Conservation (phyloP, 2,329 filamentous ascomycete genomes). For the Bertia moriformis region DNA sequence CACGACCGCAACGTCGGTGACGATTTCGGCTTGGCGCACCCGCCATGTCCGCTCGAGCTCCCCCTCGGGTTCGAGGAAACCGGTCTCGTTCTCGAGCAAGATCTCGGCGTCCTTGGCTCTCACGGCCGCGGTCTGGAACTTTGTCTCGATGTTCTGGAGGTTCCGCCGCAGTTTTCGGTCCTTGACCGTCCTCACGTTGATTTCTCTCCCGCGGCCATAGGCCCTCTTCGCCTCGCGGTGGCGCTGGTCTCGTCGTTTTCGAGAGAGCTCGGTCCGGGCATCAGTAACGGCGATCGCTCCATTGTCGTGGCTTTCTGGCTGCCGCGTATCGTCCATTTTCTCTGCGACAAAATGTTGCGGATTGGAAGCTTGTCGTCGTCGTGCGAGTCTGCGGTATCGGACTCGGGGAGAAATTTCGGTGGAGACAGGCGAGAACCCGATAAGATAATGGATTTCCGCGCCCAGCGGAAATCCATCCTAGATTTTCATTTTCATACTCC, state of each 20-base stretch:
- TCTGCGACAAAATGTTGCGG: slow-evolving; percentile 30
- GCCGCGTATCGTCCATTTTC: slow-evolving; percentile 35
- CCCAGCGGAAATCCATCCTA: background rate
- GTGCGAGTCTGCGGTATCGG: too few species aligned
- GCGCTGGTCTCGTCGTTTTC: slow-evolving; percentile 34
- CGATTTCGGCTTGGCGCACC: slow-evolving; percentile 77
- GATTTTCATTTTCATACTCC: background rate
- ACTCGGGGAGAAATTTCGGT: background rate
- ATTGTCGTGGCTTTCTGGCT: slow-evolving; percentile 31
- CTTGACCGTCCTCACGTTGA: slow-evolving; percentile 59
- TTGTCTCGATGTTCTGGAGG: slow-evolving; percentile 63
- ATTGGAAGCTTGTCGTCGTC: too few species aligned
- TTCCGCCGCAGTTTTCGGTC: slow-evolving; percentile 84
- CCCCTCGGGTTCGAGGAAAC: slow-evolving; percentile 76
- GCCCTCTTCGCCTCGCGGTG: slow-evolving; percentile 51
- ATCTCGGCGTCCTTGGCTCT: slow-evolving; percentile 93
- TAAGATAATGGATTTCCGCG: background rate
- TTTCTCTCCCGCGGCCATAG: slow-evolving; percentile 72
- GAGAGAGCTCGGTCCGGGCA: slow-evolving; percentile 33
- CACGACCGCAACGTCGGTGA: slow-evolving; percentile 58
- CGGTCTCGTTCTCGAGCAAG: slow-evolving; percentile 69
- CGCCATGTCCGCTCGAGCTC: slow-evolving; percentile 87
- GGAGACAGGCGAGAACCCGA: background rate
- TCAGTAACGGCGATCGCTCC: slow-evolving; percentile 34
- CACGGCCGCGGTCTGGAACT: slow-evolving; percentile 67